Conservation (phyloP, 78 protist species). For the Pigoraptor vietnamica region DNA sequence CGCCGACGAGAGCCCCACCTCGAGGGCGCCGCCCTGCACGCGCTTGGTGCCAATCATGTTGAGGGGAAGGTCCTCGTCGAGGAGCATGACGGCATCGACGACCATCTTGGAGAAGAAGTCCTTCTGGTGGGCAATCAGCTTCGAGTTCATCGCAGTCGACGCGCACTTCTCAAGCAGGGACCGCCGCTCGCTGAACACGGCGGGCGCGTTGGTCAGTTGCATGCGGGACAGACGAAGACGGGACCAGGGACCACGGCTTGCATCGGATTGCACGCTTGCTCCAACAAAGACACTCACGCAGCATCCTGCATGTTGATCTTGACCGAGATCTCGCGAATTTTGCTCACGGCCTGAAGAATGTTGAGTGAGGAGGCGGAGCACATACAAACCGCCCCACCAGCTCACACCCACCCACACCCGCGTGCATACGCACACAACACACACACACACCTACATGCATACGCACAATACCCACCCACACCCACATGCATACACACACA, state of each 20-base stretch:
- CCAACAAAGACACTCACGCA: neutral
- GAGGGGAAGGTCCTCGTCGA: slow-evolving; percentile 74
- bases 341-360: slow-evolving; percentile 40
- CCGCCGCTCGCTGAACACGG: slow-evolving; percentile 36
- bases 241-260: no score
- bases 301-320: slow-evolving; percentile 2
- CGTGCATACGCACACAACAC: no score
- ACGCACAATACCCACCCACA: no score
- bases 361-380: no score
- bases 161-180: slow-evolving; percentile 88
- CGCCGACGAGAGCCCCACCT: slow-evolving; percentile 46
- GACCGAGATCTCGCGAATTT: slow-evolving; percentile 38
- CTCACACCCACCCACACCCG: no score
- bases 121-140: slow-evolving; percentile 81
- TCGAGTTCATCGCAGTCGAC: slow-evolving; percentile 94
- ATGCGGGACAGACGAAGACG: no score
- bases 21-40: slow-evolving; percentile 72
- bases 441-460: neutral
- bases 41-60: slow-evolving; percentile 95
- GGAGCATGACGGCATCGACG: slow-evolving; percentile 89
- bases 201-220: neutral
- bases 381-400: no score
- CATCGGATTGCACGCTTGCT: no score
- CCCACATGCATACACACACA: no score
- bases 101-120: slow-evolving; percentile 92